A percentile compares a stretch with the other conserved stretches of the same genome.
phyloP scores from a whole-genome alignment of 1,284 basidiomycete genomes.

The Chondrostereum purpureum region DNA sequence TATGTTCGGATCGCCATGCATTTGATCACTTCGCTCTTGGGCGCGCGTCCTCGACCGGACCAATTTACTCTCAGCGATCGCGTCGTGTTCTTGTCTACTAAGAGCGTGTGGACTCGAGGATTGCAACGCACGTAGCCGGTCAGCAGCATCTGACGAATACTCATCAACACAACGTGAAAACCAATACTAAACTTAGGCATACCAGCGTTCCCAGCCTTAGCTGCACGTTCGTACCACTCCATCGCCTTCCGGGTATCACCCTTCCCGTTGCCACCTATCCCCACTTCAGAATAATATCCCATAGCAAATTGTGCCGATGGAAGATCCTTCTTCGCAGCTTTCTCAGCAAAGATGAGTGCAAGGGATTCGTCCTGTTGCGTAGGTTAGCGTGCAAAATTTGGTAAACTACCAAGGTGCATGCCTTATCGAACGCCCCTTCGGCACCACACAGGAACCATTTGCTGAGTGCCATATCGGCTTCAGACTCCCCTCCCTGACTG shows the following conservation, averaged over 20 bases:
- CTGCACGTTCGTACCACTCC: constrained; percentile 57
- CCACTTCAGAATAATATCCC: constrained; percentile 88
- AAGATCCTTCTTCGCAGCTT: constrained; percentile 76
- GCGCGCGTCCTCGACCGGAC: constrained; percentile 82
- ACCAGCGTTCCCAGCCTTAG: constrained; percentile 24
- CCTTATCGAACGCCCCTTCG: constrained; percentile 67
- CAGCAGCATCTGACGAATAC: constrained; percentile 53
- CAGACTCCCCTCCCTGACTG: constrained; percentile 78
- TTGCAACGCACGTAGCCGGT: constrained; percentile 67
- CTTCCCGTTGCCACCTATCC: constrained; percentile 50
- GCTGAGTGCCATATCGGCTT: constrained; percentile 92
- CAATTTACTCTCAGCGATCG: constrained; percentile 72
- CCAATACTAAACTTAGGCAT: constrained; percentile 16
- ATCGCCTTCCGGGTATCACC: constrained; percentile 60
- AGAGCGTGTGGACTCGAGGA: constrained; percentile 54
- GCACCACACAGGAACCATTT: constrained; percentile 93
- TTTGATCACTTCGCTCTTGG: constrained; percentile 57
- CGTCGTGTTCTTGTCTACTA: constrained; percentile 76
- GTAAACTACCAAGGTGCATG: neutral
- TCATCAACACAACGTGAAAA: neutral
- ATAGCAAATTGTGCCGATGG: constrained; percentile 89
- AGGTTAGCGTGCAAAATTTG: constrained; percentile 62
- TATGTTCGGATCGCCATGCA: constrained; percentile 9
- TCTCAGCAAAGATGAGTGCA: constrained; percentile 88
- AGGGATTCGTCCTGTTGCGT: constrained; percentile 83